Conservation (phyloP, 164 flowering plant species). For the Nymphaea colorata region DNA sequence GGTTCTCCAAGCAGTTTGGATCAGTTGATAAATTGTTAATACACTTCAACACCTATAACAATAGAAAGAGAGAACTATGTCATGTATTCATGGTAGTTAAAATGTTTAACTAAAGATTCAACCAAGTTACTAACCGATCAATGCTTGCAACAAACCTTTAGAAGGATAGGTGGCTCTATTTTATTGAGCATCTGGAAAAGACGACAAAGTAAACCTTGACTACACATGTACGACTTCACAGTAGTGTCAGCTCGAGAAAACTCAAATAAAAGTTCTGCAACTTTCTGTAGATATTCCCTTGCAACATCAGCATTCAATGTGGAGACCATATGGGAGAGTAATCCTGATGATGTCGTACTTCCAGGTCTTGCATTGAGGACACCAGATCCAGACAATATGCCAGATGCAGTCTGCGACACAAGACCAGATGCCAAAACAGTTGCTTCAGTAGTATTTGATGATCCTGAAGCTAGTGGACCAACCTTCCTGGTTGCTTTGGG, state of each 20-base stretch:
- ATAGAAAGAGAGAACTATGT: background rate
- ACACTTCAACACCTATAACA: slow-evolving; percentile 66
- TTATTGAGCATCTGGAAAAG: slow-evolving; percentile 95
- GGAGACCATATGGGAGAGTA: slow-evolving; percentile 89
- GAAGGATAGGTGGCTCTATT: slow-evolving; percentile 77
- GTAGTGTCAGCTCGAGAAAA: slow-evolving; percentile 85
- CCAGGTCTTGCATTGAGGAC: slow-evolving; percentile 96
- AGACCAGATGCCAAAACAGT: slow-evolving; percentile 65
- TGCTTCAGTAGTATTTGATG: slow-evolving; percentile 41
- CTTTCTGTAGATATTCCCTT: slow-evolving; percentile 86
- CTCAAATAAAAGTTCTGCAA: slow-evolving; percentile 88
- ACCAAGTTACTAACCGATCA: background rate
- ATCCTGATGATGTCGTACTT: slow-evolving; percentile 91
- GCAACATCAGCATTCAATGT: slow-evolving; percentile 89
- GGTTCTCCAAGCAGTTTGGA: slow-evolving; percentile 92
- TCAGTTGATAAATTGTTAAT: slow-evolving; percentile 90
- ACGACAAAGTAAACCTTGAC: slow-evolving; percentile 87
- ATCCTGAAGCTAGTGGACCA: slow-evolving; percentile 15
- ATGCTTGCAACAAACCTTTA: slow-evolving; percentile 44
- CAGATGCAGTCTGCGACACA: slow-evolving; percentile 85
- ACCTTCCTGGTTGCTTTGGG: slow-evolving; percentile 40
- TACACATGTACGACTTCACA: slow-evolving; percentile 90
- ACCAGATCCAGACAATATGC: slow-evolving; percentile 95
- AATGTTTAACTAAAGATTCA: background rate
- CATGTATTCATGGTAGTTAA: background rate